Base-by-base conservation (phyloP, 371 early-diverging fungal species). In the Circinella umbellata region DNA sequence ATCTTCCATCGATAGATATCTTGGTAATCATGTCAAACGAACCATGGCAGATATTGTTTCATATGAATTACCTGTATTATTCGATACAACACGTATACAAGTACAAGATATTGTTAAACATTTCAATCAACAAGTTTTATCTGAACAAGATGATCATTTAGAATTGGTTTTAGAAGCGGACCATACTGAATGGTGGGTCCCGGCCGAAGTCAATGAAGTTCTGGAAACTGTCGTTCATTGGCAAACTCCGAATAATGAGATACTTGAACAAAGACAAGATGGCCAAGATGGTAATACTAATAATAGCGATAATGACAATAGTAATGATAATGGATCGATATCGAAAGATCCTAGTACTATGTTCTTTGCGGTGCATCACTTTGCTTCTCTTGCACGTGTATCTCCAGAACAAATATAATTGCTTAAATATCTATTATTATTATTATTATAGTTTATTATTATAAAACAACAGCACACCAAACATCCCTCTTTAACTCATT, bases 11-110 rank as follows among this genome's bases (percentile, higher is more conserved):
- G 62, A 66, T 54, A 69, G 61, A n/a, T 68, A 73, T 39, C 47
- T 73, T 35, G 63, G 57, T 57, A 69, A 51, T 15, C 69, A 73
- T 48, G 57, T 73, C 55, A 55, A 64, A 14, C 66, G 55, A 3
- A 69, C 69, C 35, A 54, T 73, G 55, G 53, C 57, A 0, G 64
- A 73, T 66, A 73, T 73, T 54, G 64, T 66, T n/a, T 64, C 46
- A 14, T 53, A 66, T 35, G 73, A 73, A 15, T 49, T 73, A 3
- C 73, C 73, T 2, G 36, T 38, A 18, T 66, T 73, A 17, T 73
- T 66, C 46, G 63, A 66, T 34, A 59, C 67, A 8, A 69, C 73
- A 35, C 69, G 68, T 4, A 8, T 18, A 13, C 73, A 73, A 34
- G 73, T 73, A 11, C 38, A 53, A 10, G 64, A 61, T 14, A 66